Evolutionary conservation across 176 grass and related monocot genomes (phyloP), one percentile per base, ranked within the genome.

Genomic region (Hordeum marinum): DNA sequence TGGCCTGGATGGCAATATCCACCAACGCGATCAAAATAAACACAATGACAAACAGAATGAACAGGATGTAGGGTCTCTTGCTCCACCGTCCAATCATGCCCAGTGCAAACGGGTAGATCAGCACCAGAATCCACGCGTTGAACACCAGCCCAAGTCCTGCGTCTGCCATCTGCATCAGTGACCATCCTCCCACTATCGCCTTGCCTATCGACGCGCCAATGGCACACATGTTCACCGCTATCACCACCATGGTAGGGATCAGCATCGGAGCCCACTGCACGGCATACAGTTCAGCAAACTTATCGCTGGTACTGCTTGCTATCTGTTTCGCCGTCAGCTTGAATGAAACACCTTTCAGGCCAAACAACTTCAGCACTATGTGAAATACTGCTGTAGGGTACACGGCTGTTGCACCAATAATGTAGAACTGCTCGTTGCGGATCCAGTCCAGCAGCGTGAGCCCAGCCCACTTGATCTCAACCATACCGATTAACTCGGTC

Each of bases 371-470:
- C 68, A 89, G 70, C 69, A 85, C 82, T 60, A 89, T 85, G 83
- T 89, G 87, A 12, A 85, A 39, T 3, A 80, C 78, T 61, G 87
- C 87, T 14, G 80, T 39, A 17, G 87, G 87, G 87, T 89, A 89
- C 27, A 89, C 87, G 21, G 82, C 82, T 69, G 87, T 89, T 52
- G 87, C 82, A n/a, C 87, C 87, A 48, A 85, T 80, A 14, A 89
- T 89, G 83, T 89, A 89, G 87, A 89, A 89, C 83, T 89, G 87
- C 71, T 89, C 87, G 31, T 89, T 89, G 82, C 87, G 87, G 82
- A 85, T 81, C 87, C 77, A 89, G 40, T 89, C 87, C 70, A 89
- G 63, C 50, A 89, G 42, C 4, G 87, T 81, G 29, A 89, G 69
- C 8, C 87, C 83, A 8, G 87, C 87, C 87, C 87, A 89, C 62